Conservation (phyloP, 2,329 filamentous ascomycete genomes). For the Ascocoryne sarcoides region DNA sequence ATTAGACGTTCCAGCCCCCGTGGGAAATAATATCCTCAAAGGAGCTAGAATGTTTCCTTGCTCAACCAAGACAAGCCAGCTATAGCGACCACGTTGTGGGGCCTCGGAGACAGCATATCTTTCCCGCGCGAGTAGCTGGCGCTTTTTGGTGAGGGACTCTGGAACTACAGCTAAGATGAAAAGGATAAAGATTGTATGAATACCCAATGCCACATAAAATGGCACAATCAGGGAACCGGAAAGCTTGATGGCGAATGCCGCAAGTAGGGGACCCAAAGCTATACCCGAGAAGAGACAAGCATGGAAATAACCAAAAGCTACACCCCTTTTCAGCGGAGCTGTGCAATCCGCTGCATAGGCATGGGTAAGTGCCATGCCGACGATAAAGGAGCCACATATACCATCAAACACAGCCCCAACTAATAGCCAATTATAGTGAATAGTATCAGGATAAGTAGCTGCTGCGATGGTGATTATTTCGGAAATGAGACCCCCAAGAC, state of each 20-base stretch:
- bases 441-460: constrained; percentile 60
- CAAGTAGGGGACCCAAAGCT: constrained; percentile 73
- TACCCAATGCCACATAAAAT: constrained; percentile 71
- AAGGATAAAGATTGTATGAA: constrained; percentile 65
- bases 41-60: constrained; percentile 64
- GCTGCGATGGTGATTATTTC: constrained; percentile 74
- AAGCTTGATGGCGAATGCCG: constrained; percentile 68
- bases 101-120: constrained; percentile 43
- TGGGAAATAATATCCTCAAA: constrained; percentile 69
- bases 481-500: constrained; percentile 61
- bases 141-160: constrained; percentile 70
- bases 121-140: constrained; percentile 61
- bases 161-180: constrained; percentile 66
- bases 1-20: constrained; percentile 49
- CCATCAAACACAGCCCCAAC: constrained; percentile 74
- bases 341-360: constrained; percentile 90
- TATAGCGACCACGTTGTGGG: constrained; percentile 9
- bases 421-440: constrained; percentile 73
- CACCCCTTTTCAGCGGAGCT: constrained; percentile 65
- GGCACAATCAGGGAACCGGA: constrained; percentile 70
- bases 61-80: constrained; percentile 23
- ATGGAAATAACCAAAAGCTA: constrained; percentile 84
- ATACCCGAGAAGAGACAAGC: constrained; percentile 84
- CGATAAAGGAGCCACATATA: constrained; percentile 78
- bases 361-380: constrained; percentile 66